Evolutionary conservation across 2,329 filamentous ascomycete genomes (phyloP), one percentile per base, ranked within the genome.

Genomic region (Aspergillus ibericus): DNA sequence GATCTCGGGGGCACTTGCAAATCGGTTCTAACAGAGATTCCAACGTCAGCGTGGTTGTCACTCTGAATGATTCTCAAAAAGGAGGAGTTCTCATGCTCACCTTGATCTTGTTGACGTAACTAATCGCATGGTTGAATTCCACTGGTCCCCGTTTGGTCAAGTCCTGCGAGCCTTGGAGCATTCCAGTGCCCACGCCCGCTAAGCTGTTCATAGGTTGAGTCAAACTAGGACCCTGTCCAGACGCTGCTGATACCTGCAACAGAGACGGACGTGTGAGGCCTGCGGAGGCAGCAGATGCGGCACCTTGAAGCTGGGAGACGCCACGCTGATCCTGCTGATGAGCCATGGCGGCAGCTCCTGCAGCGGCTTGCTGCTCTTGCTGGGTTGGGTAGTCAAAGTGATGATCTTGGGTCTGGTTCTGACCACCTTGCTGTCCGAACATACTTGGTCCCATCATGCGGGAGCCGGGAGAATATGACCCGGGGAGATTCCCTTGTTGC

Each of bases 71-170:
- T 9, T 42, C 13, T 9, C 48, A 12, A 20, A 44, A 47, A 25
- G 20, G 12, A 44, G 20, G 20, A 10, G 4, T 18, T 40, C 27
- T 32, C 16, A 47, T 22, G 59, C 84, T 75, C 79, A 95, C 93
- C 88, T 99, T 99, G 70, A 99, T 99, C 79, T 99, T 99, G 74
- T 99, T 99, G 55, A 99, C 95, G 70, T 99, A 99, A 74, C 93
- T 98, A 63, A 99, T 99, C 0, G 95, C 95, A 77, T 99, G 95
- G 73, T 99, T 99, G 76, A 99, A 99, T 72, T 99, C 95, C 16
- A 99, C 95, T 1, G 95, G 95, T 0, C 93, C 93, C 56, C 93
- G 87, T 72, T 95, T 96, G 75, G 96, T 93, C 72, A 91, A 68
- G 53, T 81, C 82, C 56, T 80, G 77, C n/a, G 73, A 75, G 25